A percentile compares a stretch with the other conserved stretches of the same genome.
Evolutionary conservation across 2,329 filamentous ascomycete species (phyloP).

Genomic region (Colletotrichum costaricense): DNA sequence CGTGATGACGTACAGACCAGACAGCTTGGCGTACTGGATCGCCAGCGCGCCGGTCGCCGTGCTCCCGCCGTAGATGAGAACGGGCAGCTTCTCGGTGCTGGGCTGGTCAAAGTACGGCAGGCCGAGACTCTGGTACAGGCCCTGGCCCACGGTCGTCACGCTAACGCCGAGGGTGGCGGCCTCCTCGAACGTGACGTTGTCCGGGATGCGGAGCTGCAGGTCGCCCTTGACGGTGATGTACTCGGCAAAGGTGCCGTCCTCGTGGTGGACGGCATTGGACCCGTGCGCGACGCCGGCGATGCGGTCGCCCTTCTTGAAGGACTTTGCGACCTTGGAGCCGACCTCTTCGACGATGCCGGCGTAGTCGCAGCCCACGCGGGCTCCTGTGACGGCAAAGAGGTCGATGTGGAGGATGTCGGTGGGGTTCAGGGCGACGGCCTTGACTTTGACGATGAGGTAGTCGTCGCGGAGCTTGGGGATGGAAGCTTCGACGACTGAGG

Average conservation of each 20-base stretch:
- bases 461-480: slow-evolving; percentile 27
- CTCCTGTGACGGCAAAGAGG: background rate
- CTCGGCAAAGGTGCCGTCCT: slow-evolving; percentile 55
- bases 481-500: slow-evolving; percentile 4
- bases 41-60: background rate
- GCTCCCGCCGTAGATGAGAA: background rate
- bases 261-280: slow-evolving; percentile 31
- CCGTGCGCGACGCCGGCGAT: slow-evolving; percentile 49
- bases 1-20: background rate
- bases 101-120: background rate
- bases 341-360: slow-evolving; percentile 59
- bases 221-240: slow-evolving; percentile 51
- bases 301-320: slow-evolving; percentile 60
- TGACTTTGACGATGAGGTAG: slow-evolving; percentile 44
- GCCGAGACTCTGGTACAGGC: background rate
- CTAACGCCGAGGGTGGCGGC: background rate
- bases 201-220: slow-evolving; percentile 55
- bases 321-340: slow-evolving; percentile 53
- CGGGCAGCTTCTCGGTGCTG: background rate
- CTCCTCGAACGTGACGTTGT: slow-evolving; percentile 50
- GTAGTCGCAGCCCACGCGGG: background rate
- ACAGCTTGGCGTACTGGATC: background rate
- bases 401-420: slow-evolving; percentile 50
- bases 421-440: slow-evolving; percentile 46
- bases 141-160: background rate